Base-by-base conservation (phyloP, 139 green algal species). In the Zygnema circumcarinatum region DNA sequence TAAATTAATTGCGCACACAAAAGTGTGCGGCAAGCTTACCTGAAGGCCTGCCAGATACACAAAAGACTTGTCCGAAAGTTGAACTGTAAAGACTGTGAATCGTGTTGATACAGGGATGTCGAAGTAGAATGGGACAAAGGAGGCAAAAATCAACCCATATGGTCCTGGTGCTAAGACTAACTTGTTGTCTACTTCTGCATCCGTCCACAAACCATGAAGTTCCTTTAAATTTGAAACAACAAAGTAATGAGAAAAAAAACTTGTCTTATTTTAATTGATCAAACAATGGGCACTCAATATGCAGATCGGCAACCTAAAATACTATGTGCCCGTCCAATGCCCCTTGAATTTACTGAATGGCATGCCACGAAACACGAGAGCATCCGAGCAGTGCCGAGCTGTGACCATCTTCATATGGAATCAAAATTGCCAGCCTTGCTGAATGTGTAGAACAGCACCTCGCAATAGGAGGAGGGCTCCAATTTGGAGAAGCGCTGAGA, bases 11-110 rank as follows among this genome's bases (percentile, higher is more conserved):
- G 54, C 29, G 29, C 54, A 72, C 29, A 29, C 54, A 72, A 25
- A 29, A 72, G 54, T 29, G 54, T 73, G 54, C 54, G 54, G 54
- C 16, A 62, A 62, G 2, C 83, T 52, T 32, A 89, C 84, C 86
- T 91, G 87, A 33, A 88, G 72, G 2, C 87, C 87, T 1, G 73
- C 75, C 3, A 91, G 39, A n/a, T 90, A 91, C 47, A 91, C 83
- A 47, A 91, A 91, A 22, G 83, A 82, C 52, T 91, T 91, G 86
- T 91, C 87, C 1, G 87, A 87, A 38, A 91, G 38, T 16, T 41
- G 32, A 11, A 92, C 69, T 33, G 81, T 41, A 32, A 91, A 83
- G 39, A 91, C 76, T 38, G 62, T 79, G 42, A 91, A 91, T 53
- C 76, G 68, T 31, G 87, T 75, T 3, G 87, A 92, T 2, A 85